Evolutionary conservation across 129 eudicot species (phyloP).

Genomic region (Heracleum sosnowskyi): DNA sequence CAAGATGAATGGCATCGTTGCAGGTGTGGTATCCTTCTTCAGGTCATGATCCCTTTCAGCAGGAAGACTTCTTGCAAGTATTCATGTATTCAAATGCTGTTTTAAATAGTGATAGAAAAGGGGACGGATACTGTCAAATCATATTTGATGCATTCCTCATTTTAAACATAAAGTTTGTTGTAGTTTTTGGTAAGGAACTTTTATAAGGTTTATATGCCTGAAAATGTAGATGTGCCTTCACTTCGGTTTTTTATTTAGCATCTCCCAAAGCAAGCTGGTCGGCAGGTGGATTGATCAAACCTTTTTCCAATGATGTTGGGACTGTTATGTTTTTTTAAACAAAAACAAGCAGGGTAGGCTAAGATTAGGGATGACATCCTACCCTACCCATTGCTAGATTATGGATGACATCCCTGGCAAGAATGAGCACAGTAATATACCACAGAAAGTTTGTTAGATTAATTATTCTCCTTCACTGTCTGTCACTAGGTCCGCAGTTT

Average conservation of each 20-base stretch:
- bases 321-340: neutral
- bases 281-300: neutral
- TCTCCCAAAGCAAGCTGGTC: neutral
- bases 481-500: neutral
- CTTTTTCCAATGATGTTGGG: neutral
- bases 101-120: neutral
- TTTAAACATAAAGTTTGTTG: neutral
- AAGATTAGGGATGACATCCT: no score
- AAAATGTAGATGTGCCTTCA: neutral
- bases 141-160: neutral
- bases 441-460: neutral
- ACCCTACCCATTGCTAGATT: no score
- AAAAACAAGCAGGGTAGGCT: neutral
- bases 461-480: neutral
- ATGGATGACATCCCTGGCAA: no score
- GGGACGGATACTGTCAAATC: neutral
- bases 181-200: neutral
- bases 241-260: neutral
- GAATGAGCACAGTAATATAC: neutral
- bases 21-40: conserved; percentile 99
- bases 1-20: conserved; percentile 33
- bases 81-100: neutral
- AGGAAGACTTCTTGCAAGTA: conserved; percentile 99
- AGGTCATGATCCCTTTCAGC: conserved; percentile 81
- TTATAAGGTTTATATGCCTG: neutral